A percentile compares a stretch with the other conserved stretches of the same genome.
phyloP scores from a whole-genome alignment of 129 eudicot species.

The carrot (Daucus carota) region DNA sequence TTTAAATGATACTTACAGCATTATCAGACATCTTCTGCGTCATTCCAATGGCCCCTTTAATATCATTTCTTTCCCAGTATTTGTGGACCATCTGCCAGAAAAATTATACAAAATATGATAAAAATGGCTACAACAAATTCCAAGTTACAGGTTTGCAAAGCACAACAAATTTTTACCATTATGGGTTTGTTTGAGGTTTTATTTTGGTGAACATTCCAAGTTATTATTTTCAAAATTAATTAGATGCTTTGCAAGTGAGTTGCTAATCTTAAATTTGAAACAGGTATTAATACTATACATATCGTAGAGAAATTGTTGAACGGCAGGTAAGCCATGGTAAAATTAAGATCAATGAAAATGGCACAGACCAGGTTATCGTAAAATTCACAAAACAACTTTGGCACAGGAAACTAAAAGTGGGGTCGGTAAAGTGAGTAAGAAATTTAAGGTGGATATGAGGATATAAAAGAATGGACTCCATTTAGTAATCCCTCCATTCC shows the following conservation, averaged over 20 bases:
- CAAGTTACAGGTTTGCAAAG: not conserved
- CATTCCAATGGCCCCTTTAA: slow-evolving; percentile 71
- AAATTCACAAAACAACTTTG: not conserved
- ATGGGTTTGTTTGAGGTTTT: not conserved
- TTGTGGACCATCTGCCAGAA: slow-evolving; percentile 54
- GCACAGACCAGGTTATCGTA: not conserved
- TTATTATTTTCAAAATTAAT: not conserved
- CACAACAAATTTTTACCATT: not conserved
- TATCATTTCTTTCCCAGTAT: slow-evolving; percentile 83
- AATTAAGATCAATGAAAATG: not conserved
- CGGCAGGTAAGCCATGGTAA: not conserved
- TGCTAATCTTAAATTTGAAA: not conserved
- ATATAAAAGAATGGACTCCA: not conserved
- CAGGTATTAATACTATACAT: not conserved
- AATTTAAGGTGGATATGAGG: not conserved
- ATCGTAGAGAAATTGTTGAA: not conserved
- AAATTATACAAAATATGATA: not conserved
- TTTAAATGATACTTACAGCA: slow-evolving; percentile 44
- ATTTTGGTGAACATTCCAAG: not conserved
- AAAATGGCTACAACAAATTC: not conserved
- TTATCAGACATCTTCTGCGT: slow-evolving; percentile 84
- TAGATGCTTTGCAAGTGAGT: not conserved
- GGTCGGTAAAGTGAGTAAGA: not conserved
- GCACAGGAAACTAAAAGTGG: not conserved
- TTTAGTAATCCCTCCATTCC: no score